Percentiles rank a stretch among this genome's conserved stretches.
These are phyloP conservation scores for Suhomyces maxii DNA, from an alignment of 1,139 yeast genomes.

Conservation along the genomic window DNA sequence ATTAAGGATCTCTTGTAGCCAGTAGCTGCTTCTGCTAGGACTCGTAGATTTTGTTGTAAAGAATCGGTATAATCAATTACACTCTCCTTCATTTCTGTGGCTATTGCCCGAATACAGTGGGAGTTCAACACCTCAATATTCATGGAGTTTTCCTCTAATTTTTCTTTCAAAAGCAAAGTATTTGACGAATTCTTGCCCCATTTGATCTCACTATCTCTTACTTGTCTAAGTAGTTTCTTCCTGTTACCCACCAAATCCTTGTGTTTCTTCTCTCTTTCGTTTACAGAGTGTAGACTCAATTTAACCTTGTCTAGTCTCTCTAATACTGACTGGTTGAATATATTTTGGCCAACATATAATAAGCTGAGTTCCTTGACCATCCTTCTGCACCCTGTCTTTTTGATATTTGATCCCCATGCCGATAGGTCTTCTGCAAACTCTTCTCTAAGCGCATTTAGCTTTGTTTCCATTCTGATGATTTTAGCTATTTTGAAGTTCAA, in stretches of 20 bases:
- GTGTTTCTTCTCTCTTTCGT: slow-evolving; percentile 52
- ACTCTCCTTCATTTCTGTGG: slow-evolving; percentile 44
- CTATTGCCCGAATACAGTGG: slow-evolving; percentile 50
- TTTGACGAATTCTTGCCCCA: slow-evolving; percentile 46
- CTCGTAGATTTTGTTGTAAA: slow-evolving; percentile 34
- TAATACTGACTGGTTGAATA: slow-evolving; percentile 28
- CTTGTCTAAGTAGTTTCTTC: slow-evolving; percentile 32
- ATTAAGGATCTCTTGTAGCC: slow-evolving; percentile 17
- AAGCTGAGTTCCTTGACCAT: slow-evolving; percentile 42
- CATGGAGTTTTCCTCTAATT: slow-evolving; percentile 47
- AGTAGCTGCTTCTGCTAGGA: slow-evolving; percentile 31
- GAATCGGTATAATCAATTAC: slow-evolving; percentile 42
- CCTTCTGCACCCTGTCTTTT: slow-evolving; percentile 38
- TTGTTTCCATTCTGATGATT: slow-evolving; percentile 35
- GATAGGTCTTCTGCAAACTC: slow-evolving; percentile 39
- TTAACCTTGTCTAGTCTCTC: slow-evolving; percentile 44
- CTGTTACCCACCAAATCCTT: slow-evolving; percentile 35
- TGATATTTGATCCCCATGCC: slow-evolving; percentile 41
- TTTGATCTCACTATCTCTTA: slow-evolving; percentile 43
- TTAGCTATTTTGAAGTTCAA: slow-evolving; percentile 28
- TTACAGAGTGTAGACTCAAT: slow-evolving; percentile 43
- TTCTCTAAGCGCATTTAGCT: slow-evolving; percentile 30
- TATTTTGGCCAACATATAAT: slow-evolving; percentile 37
- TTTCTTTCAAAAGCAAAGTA: slow-evolving; percentile 44
- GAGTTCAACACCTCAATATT: slow-evolving; percentile 51